Percentiles rank a stretch among this genome's conserved stretches.
Conservation (phyloP, 1,284 basidiomycete species). For the Ustilago cynodontis region DNA sequence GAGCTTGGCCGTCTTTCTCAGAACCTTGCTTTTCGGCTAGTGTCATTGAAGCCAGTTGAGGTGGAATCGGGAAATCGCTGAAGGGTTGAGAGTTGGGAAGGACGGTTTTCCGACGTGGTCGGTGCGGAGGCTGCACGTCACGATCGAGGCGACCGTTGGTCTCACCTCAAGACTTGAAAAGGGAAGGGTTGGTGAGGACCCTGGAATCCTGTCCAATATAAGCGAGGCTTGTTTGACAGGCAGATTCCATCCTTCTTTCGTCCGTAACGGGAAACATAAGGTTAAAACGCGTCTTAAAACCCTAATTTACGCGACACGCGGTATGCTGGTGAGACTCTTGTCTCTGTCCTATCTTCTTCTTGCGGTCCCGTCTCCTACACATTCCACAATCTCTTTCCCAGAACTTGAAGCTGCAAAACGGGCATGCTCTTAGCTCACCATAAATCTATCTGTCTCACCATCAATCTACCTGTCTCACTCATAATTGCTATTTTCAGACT, state of each 20-base stretch:
- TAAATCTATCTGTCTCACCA: not conserved
- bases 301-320: slow-evolving; percentile 16
- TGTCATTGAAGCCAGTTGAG: not conserved
- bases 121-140: slow-evolving; percentile 12
- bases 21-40: not conserved
- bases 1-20: not conserved
- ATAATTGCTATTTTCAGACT: not conserved
- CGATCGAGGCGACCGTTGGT: slow-evolving; percentile 18
- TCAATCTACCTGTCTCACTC: too few species aligned
- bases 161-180: too few species aligned
- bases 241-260: slow-evolving; percentile 6
- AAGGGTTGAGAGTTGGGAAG: not conserved
- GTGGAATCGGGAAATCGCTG: not conserved
- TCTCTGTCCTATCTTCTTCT: not conserved
- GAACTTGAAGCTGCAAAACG: not conserved
- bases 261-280: not conserved
- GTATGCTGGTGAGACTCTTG: not conserved
- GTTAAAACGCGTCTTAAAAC: slow-evolving; percentile 7
- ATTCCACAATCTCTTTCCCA: slow-evolving; percentile 4
- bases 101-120: not conserved
- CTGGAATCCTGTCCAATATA: not conserved
- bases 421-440: not conserved
- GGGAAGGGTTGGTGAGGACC: not conserved
- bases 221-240: not conserved
- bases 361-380: not conserved